These are phyloP conservation scores for Carex pumila DNA, from an alignment of 176 grass and related monocot genomes.

Conservation along the genomic window DNA sequence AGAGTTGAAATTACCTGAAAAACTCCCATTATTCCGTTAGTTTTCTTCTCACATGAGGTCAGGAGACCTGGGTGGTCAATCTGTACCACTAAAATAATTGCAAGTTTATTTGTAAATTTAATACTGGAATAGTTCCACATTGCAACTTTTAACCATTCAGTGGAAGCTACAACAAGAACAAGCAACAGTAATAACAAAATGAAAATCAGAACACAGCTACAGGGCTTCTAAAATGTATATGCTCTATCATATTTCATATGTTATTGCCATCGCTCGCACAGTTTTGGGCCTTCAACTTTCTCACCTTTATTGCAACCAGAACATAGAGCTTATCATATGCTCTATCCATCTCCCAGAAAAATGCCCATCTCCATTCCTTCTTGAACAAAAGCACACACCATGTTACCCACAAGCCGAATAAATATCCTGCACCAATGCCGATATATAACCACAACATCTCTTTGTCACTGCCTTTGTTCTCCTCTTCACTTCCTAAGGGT, in stretches of 20 bases:
- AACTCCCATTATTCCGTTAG: not conserved
- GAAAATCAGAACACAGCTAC: not conserved
- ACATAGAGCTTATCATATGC: constrained; percentile 24
- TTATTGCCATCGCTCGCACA: not conserved
- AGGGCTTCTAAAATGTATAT: not conserved
- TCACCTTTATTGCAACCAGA: not conserved
- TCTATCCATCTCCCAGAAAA: constrained; percentile 17
- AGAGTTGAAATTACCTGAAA: not conserved
- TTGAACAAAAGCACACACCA: constrained; percentile 24
- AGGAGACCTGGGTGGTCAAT: not conserved
- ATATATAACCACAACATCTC: constrained; percentile 10
- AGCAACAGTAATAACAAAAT: not conserved
- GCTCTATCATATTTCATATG: not conserved
- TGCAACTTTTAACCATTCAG: not conserved
- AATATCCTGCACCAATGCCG: constrained; percentile 11
- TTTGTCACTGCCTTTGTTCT: constrained; percentile 5
- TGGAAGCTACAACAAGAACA: not conserved
- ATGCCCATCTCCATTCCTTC: constrained; percentile 16
- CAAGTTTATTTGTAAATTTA: not conserved
- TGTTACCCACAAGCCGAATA: not conserved
- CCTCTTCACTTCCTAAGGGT: not conserved
- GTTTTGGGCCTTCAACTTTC: not conserved
- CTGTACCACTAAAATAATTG: not conserved
- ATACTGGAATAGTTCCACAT: not conserved
- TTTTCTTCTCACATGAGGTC: not conserved